Percentiles rank a stretch among this genome's conserved stretches.
These are phyloP conservation scores for Firmiana major DNA, from an alignment of 345 rosid genomes.

Conservation along the genomic window DNA sequence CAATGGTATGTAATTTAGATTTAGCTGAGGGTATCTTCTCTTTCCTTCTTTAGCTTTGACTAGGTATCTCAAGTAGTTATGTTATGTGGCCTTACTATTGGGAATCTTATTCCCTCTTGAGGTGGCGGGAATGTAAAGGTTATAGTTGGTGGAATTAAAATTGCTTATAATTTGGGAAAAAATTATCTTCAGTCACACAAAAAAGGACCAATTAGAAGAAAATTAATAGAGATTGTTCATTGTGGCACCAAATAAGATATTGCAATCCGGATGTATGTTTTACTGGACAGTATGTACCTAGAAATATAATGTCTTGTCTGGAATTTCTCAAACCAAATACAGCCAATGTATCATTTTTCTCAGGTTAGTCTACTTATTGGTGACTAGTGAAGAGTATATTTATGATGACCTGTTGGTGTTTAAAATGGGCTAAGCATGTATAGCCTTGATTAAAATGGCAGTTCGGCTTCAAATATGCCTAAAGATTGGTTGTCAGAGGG, in stretches of 20 bases:
- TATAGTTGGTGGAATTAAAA: background rate
- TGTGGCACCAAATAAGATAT: background rate
- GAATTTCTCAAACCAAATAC: background rate
- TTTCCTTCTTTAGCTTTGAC: background rate
- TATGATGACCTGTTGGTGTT: background rate
- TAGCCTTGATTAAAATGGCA: background rate
- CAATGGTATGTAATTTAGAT: background rate
- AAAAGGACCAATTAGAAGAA: background rate
- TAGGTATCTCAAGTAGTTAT: background rate
- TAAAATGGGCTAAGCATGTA: background rate
- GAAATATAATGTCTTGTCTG: background rate
- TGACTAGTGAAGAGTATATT: background rate
- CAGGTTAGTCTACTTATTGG: background rate
- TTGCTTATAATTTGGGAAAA: background rate
- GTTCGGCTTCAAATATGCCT: background rate
- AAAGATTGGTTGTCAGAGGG: background rate
- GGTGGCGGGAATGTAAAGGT: background rate
- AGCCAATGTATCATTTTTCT: background rate
- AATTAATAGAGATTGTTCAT: background rate
- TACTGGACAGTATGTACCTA: background rate
- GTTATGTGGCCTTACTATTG: background rate
- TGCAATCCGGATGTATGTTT: background rate
- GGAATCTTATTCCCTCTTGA: background rate
- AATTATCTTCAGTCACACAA: background rate
- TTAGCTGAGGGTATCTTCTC: background rate